phyloP scores from a whole-genome alignment of 257 asterid genomes.

The Asclepias syriaca region DNA sequence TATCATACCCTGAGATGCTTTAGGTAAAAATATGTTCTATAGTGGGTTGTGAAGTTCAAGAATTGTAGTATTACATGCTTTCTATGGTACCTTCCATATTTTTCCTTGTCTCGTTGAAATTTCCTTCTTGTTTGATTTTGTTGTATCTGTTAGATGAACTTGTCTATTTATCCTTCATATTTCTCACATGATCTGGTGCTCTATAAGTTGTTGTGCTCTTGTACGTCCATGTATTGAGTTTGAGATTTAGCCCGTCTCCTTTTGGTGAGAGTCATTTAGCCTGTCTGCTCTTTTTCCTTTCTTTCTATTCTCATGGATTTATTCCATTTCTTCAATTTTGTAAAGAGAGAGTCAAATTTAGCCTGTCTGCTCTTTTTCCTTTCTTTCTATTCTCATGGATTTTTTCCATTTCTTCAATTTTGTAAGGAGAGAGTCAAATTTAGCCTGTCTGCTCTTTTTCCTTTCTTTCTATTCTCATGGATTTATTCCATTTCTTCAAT shows the following conservation, averaged over 20 bases:
- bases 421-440: no score
- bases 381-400: no score
- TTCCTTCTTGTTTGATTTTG: background rate
- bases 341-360: no score
- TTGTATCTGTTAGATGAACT: background rate
- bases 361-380: no score
- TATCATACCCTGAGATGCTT: conserved; percentile 49
- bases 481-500: no score
- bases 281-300: no score
- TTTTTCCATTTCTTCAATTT: no score
- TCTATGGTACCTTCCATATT: background rate
- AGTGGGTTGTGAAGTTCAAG: background rate
- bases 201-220: background rate
- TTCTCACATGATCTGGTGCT: background rate
- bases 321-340: no score
- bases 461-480: no score
- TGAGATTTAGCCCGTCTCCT: background rate
- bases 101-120: background rate
- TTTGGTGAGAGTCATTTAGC: no score
- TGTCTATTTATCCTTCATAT: background rate
- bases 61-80: background rate
- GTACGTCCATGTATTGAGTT: background rate
- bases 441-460: no score
- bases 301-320: no score
- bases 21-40: conserved; percentile 35